phyloP scores from a whole-genome alignment of 2,329 filamentous ascomycete genomes.

The Periconia digitata region DNA sequence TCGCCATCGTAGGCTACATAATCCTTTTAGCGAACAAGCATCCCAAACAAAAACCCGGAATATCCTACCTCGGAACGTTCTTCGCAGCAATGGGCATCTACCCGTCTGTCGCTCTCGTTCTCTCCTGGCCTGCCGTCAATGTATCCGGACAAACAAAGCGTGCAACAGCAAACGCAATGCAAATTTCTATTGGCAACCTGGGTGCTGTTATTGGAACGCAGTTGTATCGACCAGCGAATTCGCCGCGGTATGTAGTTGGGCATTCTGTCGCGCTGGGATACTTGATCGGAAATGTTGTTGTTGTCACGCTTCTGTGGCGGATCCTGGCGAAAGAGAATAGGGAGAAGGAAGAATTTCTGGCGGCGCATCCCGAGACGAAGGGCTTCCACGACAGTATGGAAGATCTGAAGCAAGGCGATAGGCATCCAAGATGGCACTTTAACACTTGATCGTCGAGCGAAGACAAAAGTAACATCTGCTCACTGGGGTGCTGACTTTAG shows the following conservation, averaged over 20 bases:
- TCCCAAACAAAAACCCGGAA: conserved; percentile 34
- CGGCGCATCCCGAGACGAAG: conserved; percentile 24
- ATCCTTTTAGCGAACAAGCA: conserved; percentile 40
- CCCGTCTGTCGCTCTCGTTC: conserved; percentile 40
- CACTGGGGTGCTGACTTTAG: too few relatives aligned
- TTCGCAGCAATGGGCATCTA: conserved; percentile 45
- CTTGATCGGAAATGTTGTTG: conserved; percentile 32
- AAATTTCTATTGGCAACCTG: conserved; percentile 55
- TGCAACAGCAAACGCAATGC: conserved; percentile 52
- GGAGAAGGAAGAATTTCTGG: conserved; percentile 27
- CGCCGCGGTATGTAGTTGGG: conserved; percentile 39
- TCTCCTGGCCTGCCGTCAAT: conserved; percentile 58
- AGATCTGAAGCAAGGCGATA: conserved; percentile 34
- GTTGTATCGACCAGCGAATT: conserved; percentile 37
- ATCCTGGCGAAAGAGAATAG: conserved; percentile 36
- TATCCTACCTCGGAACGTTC: conserved; percentile 42
- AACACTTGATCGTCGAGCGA: conserved; percentile 24
- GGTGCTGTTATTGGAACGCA: conserved; percentile 44
- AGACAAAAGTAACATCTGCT: too few relatives aligned
- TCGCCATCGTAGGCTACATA: conserved; percentile 43
- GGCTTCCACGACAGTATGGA: conserved; percentile 35
- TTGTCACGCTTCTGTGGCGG: conserved; percentile 33
- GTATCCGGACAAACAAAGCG: conserved; percentile 57
- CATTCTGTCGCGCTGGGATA: conserved; percentile 41
- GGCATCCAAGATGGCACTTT: conserved; percentile 41